Base-by-base conservation (phyloP, 176 grass and related monocot genomes). In the Lolium multiflorum region DNA sequence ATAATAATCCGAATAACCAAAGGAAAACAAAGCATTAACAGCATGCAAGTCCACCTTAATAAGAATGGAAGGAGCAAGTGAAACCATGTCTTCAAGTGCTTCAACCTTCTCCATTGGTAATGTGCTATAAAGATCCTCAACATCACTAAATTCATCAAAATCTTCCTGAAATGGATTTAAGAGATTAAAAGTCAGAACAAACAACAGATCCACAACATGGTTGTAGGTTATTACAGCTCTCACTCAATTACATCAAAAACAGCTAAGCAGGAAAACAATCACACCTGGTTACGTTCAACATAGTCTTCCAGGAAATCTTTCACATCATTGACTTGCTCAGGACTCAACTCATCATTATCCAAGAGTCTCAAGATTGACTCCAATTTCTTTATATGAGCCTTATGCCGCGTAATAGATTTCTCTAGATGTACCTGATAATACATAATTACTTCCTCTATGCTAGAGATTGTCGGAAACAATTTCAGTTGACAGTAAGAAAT, bases 21-120 rank as follows among this genome's bases (percentile, higher is more conserved):
- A 84, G 44, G 57, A 77, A 50, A 85, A 52, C 5, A 51, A 83
- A 65, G 39, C 43, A 79, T 51, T 67, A 85, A 67, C 46, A 75
- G 57, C 81, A 71, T 70, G 92, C 90, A 56, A 51, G 43, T 70
- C 66, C 79, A 99, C 97, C 89, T 99, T 99, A 65, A 89, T 88
- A 88, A 99, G 92, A 85, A 52, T 89, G 41, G 92, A 94, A 84
- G 97, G 85, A 89, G 88, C 97, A 93, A 99, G 90, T 83, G 97
- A 97, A 88, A 99, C 94, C 92, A 96, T 91, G 80, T 99, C 97
- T 94, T 99, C 97, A 60, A 99, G 90, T 82, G 97, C 94, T 97
- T 99, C 97, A 76, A 99, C 97, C 83, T 96, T 99, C 71, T 99
- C 97, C 83, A 87, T 76, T 81, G 97, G 97, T 81, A 99, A 88